A percentile compares a stretch with the other conserved stretches of the same genome.
These are phyloP conservation scores for Passalora sequoiae DNA, from an alignment of 2,329 filamentous ascomycete genomes.

Conservation along the genomic window DNA sequence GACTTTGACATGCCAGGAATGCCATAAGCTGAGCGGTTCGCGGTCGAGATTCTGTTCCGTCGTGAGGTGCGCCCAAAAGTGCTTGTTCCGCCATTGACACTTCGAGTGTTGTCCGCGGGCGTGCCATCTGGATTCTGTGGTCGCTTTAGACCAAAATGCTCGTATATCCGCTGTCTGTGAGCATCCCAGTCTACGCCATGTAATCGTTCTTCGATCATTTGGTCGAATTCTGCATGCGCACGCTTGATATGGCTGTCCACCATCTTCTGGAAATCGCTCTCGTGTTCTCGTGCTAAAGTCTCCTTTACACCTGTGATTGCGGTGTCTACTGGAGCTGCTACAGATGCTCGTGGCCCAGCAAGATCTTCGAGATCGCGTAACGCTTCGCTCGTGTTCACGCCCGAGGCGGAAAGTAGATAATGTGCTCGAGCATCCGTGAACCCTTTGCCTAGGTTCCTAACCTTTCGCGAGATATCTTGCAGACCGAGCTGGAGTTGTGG, in stretches of 20 bases:
- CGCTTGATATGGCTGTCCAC: conserved; percentile 55
- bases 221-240: conserved; percentile 85
- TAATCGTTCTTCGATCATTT: conserved; percentile 89
- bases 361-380: conserved; percentile 65
- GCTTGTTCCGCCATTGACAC: conserved; percentile 26
- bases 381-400: conserved; percentile 79
- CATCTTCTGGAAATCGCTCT: conserved; percentile 60
- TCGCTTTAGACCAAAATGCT: conserved; percentile 80
- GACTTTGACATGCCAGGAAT: conserved; percentile 72
- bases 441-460: conserved; percentile 71
- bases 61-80: conserved; percentile 51
- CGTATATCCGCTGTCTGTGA: conserved; percentile 86
- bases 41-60: conserved; percentile 36
- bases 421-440: conserved; percentile 54
- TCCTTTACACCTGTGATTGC: conserved; percentile 26
- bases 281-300: conserved; percentile 28
- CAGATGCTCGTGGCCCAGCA: conserved; percentile 14
- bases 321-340: conserved; percentile 11
- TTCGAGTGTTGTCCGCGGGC: conserved; percentile 28
- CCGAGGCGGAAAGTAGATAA: conserved; percentile 87
- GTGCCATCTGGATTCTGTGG: conserved; percentile 35
- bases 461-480: conserved; percentile 74
- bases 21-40: conserved; percentile 54
- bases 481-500: conserved; percentile 87
- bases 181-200: conserved; percentile 87